Evolutionary conservation across 2,329 filamentous ascomycete species (phyloP).

Genomic region (Aspergillus aculeatinus): DNA sequence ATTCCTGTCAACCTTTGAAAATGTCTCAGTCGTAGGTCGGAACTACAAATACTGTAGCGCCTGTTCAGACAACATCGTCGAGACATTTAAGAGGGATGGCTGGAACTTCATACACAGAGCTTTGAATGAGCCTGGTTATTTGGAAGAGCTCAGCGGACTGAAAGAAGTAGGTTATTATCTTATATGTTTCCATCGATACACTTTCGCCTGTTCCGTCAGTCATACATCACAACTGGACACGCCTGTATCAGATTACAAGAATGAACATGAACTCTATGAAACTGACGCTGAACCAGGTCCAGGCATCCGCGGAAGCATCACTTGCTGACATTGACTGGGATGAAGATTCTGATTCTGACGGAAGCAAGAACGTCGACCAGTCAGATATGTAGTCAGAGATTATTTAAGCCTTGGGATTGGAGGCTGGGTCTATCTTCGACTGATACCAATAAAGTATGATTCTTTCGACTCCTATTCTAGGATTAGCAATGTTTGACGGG

Average conservation of each 20-base stretch:
- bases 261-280: not conserved
- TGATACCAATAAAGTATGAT: constrained; percentile 78
- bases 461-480: constrained; percentile 72
- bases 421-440: constrained; percentile 56
- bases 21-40: constrained; percentile 55
- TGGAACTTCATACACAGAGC: constrained; percentile 63
- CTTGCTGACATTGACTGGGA: constrained; percentile 47
- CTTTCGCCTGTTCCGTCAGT: constrained; percentile 23
- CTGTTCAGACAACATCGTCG: constrained; percentile 57
- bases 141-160: constrained; percentile 62
- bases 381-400: not conserved
- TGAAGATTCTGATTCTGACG: constrained; percentile 41
- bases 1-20: constrained; percentile 61
- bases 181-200: not conserved
- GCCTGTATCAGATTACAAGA: not conserved
- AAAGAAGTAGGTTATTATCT: constrained; percentile 48
- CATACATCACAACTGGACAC: not conserved
- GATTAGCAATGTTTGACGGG: constrained; percentile 13
- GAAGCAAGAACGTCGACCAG: constrained; percentile 24
- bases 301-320: constrained; percentile 47
- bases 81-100: constrained; percentile 53
- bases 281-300: constrained; percentile 39
- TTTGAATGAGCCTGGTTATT: constrained; percentile 61
- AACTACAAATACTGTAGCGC: constrained; percentile 64
- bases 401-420: constrained; percentile 28